Evolutionary conservation across 1,284 basidiomycete genomes (phyloP).

Genomic region (Anthracocystis panici-leucophaei): DNA sequence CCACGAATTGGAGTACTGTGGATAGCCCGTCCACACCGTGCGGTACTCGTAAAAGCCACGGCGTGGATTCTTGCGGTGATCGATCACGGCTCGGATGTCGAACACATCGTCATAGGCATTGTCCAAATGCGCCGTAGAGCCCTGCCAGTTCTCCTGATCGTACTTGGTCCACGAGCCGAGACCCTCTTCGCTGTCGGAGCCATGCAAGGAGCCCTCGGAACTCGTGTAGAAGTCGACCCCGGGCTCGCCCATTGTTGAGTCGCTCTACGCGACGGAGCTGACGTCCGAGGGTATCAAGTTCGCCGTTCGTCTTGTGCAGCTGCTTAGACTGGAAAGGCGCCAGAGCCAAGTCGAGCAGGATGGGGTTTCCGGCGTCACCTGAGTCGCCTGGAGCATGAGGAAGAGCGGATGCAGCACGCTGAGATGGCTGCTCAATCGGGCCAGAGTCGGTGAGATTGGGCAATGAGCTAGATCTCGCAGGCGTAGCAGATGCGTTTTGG

Average conservation of each 20-base stretch:
- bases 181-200: conserved; percentile 31
- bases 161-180: conserved; percentile 31
- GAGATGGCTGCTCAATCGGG: neutral
- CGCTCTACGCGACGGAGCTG: conserved; percentile 25
- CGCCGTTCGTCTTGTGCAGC: no score
- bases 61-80: conserved; percentile 39
- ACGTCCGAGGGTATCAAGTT: no score
- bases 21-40: conserved; percentile 40
- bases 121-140: conserved; percentile 28
- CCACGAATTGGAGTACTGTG: conserved; percentile 41
- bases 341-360: conserved; percentile 15
- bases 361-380: conserved; percentile 10
- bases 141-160: conserved; percentile 45
- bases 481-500: neutral
- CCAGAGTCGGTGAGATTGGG: conserved; percentile 11
- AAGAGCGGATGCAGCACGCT: conserved; percentile 15
- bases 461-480: conserved; percentile 17
- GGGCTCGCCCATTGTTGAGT: conserved; percentile 16
- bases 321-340: conserved; percentile 12
- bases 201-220: conserved; percentile 47
- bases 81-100: conserved; percentile 32
- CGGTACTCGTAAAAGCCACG: conserved; percentile 44
- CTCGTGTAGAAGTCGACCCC: conserved; percentile 38
- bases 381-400: conserved; percentile 1
- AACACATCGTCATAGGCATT: conserved; percentile 35